A percentile compares a stretch with the other conserved stretches of the same genome.
phyloP scores from a whole-genome alignment of 805 yeast species.

The Ogataea thermomethanolica region DNA sequence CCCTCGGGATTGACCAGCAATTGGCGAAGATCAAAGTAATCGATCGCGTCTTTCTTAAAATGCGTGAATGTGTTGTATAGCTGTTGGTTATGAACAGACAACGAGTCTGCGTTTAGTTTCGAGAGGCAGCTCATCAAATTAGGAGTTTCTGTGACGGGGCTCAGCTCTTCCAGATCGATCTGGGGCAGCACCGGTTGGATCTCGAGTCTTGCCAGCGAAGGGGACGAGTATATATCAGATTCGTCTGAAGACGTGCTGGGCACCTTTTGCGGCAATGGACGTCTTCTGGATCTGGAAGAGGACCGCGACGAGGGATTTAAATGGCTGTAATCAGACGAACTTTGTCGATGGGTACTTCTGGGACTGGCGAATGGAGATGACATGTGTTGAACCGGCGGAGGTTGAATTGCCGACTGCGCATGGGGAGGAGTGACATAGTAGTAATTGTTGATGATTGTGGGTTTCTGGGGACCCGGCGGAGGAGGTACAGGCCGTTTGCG shows the following conservation, averaged over 20 bases:
- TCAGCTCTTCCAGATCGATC: slow-evolving; percentile 13
- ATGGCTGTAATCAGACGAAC: not conserved
- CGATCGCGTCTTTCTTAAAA: slow-evolving; percentile 18
- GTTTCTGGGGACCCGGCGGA: slow-evolving; percentile 15
- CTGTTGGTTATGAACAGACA: slow-evolving; percentile 24
- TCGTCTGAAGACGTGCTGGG: slow-evolving; percentile 5
- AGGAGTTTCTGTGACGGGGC: slow-evolving; percentile 1
- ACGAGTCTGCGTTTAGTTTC: slow-evolving; percentile 11
- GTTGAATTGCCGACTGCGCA: not conserved
- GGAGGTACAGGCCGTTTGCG: slow-evolving; percentile 20
- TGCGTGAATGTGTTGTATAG: slow-evolving; percentile 19
- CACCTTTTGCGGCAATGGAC: not conserved
- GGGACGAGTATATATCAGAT: slow-evolving; percentile 20
- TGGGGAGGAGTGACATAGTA: slow-evolving; percentile 15
- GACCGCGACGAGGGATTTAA: not conserved
- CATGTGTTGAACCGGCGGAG: slow-evolving; percentile 10
- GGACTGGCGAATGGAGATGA: not conserved
- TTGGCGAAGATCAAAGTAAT: slow-evolving; percentile 13
- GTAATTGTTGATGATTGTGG: slow-evolving; percentile 20
- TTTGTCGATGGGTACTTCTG: not conserved
- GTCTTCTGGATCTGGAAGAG: not conserved
- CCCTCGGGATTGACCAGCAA: slow-evolving; percentile 26
- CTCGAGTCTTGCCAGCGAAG: slow-evolving; percentile 13
- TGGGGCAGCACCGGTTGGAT: slow-evolving; percentile 19
- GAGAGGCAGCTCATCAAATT: slow-evolving; percentile 18